phyloP scores from a whole-genome alignment of 2,329 filamentous ascomycete species.

The Emmonsia crescens region DNA sequence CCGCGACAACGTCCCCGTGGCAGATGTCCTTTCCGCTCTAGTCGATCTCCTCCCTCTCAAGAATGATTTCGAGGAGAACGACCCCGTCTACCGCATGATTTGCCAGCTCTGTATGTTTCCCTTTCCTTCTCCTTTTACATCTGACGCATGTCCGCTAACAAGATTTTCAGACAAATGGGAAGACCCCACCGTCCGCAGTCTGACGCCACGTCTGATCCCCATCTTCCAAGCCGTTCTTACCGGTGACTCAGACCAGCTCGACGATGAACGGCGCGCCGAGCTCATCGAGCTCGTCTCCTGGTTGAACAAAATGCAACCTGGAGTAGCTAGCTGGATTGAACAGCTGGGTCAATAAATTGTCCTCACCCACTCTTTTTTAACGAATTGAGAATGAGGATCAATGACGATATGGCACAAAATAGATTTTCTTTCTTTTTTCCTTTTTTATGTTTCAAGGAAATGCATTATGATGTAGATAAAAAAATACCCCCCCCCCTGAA shows the following conservation, averaged over 20 bases:
- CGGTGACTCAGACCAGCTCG: constrained; percentile 36
- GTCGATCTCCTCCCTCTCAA: constrained; percentile 72
- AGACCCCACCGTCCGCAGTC: constrained; percentile 34
- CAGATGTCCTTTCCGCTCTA: constrained; percentile 70
- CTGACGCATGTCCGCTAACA: constrained; percentile 10
- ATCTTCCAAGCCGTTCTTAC: constrained; percentile 38
- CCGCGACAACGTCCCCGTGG: constrained; percentile 68
- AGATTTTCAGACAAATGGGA: constrained; percentile 33
- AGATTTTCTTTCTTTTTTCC: background rate
- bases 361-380: background rate
- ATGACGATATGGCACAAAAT: background rate
- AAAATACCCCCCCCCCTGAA: background rate
- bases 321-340: constrained; percentile 27
- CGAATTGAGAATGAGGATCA: background rate
- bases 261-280: constrained; percentile 38
- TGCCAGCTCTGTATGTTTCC: constrained; percentile 63
- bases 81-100: constrained; percentile 83
- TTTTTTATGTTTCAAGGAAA: background rate
- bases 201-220: constrained; percentile 37
- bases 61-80: constrained; percentile 95
- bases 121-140: background rate
- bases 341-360: constrained; percentile 9
- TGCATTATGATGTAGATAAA: background rate
- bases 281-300: constrained; percentile 39
- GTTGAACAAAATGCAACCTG: constrained; percentile 36